phyloP scores from a whole-genome alignment of 495 filamentous ascomycete genomes.

The Talaromyces ruber region DNA sequence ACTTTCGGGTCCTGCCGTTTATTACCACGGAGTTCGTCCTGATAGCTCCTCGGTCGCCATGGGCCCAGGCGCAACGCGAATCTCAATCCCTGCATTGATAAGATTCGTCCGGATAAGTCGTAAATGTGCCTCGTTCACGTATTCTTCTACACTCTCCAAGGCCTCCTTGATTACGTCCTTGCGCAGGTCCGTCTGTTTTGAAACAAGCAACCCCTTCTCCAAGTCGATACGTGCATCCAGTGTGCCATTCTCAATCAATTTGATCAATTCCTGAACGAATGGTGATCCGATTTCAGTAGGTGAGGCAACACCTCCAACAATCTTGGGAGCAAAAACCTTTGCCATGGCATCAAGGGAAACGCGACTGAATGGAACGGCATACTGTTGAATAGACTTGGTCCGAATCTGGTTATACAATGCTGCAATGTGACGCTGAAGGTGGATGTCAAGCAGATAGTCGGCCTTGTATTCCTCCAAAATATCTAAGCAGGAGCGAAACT shows the following conservation, averaged over 20 bases:
- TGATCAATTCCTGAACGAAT: slow-evolving; percentile 67
- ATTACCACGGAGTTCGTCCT: not conserved
- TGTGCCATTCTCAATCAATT: slow-evolving; percentile 61
- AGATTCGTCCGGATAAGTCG: slow-evolving; percentile 70
- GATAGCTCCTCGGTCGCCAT: not conserved
- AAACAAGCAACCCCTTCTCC: slow-evolving; percentile 68
- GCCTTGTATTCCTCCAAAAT: slow-evolving; percentile 71
- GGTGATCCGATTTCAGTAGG: slow-evolving; percentile 38
- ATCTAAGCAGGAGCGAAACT: slow-evolving; percentile 75
- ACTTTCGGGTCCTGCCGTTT: not conserved
- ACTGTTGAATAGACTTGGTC: slow-evolving; percentile 87
- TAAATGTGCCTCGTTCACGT: slow-evolving; percentile 64
- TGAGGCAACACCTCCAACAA: slow-evolving; percentile 23
- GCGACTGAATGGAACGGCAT: slow-evolving; percentile 71
- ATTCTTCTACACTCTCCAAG: slow-evolving; percentile 57
- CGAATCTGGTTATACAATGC: slow-evolving; percentile 64
- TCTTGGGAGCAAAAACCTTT: slow-evolving; percentile 47
- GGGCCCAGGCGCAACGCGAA: slow-evolving; percentile 27
- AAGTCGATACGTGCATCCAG: slow-evolving; percentile 81
- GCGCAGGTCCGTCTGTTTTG: slow-evolving; percentile 56
- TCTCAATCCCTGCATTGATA: slow-evolving; percentile 63
- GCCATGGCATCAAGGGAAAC: slow-evolving; percentile 62
- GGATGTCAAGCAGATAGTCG: slow-evolving; percentile 85
- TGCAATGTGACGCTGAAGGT: slow-evolving; percentile 69
- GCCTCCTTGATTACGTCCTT: slow-evolving; percentile 57